These are phyloP conservation scores for Penicillium sp. DNA, from an alignment of 2,329 filamentous ascomycete genomes.

Conservation along the genomic window DNA sequence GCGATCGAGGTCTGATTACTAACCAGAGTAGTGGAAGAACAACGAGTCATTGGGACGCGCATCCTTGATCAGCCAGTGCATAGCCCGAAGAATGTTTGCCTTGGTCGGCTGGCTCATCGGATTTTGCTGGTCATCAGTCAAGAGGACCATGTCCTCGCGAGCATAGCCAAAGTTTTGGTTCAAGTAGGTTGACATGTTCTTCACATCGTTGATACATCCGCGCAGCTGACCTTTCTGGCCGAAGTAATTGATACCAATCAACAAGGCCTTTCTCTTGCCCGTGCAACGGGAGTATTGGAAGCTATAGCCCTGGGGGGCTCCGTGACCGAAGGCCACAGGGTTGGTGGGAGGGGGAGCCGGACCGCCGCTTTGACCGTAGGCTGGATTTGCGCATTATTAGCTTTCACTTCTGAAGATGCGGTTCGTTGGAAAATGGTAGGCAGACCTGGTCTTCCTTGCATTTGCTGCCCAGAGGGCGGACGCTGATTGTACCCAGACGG, in stretches of 20 bases:
- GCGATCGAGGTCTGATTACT: constrained; percentile 24
- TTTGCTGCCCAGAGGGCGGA: constrained; percentile 34
- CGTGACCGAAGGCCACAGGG: constrained; percentile 72
- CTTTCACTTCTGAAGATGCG: background rate
- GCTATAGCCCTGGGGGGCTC: constrained; percentile 74
- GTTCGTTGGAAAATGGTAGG: background rate
- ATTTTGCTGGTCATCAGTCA: constrained; percentile 96
- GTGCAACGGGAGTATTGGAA: constrained; percentile 93
- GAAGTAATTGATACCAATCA: constrained; percentile 98
- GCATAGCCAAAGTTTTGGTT: constrained; percentile 89
- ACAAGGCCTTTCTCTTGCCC: constrained; percentile 78
- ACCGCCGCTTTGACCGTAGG: constrained; percentile 19
- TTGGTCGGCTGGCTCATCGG: constrained; percentile 97
- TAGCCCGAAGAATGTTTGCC: constrained; percentile 88
- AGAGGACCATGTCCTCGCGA: constrained; percentile 92
- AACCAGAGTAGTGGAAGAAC: constrained; percentile 96
- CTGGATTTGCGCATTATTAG: constrained; percentile 3
- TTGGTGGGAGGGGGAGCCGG: constrained; percentile 66
- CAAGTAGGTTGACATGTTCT: constrained; percentile 92
- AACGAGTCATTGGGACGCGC: constrained; percentile 88
- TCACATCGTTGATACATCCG: constrained; percentile 95
- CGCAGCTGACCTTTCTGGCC: constrained; percentile 84
- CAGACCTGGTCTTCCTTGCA: constrained; percentile 43
- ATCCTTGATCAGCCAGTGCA: constrained; percentile 98
- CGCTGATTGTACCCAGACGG: constrained; percentile 34